phyloP scores from a whole-genome alignment of 352 stramenopile species.

The Globisporangium okanoganense region DNA sequence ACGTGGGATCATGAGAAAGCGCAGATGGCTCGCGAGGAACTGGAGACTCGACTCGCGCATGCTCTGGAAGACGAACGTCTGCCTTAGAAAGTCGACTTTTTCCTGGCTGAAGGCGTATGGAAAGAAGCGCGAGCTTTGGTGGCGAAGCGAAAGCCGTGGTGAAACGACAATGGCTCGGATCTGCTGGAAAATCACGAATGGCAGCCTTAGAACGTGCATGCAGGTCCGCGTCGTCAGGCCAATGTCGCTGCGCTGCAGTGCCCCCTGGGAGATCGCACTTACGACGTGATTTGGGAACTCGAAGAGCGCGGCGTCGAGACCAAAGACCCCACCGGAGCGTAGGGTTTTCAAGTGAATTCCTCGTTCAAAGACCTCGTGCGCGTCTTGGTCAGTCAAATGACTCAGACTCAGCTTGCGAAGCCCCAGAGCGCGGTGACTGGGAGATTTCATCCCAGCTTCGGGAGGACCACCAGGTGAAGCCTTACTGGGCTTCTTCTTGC shows the following conservation, averaged over 20 bases:
- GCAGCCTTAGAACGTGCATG: conserved; percentile 36
- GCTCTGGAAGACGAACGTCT: conserved; percentile 1
- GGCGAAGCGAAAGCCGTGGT: background rate
- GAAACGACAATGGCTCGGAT: conserved; percentile 18
- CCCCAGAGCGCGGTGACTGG: background rate
- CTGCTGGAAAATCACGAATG: conserved; percentile 25
- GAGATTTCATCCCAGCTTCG: background rate
- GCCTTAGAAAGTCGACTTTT: background rate
- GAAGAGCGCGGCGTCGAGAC: conserved; percentile 43
- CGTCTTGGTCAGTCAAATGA: background rate
- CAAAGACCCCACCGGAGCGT: conserved; percentile 35
- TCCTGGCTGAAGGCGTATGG: conserved; percentile 8
- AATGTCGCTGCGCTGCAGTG: conserved; percentile 42
- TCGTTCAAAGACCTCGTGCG: background rate
- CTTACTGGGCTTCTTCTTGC: background rate
- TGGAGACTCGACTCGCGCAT: background rate
- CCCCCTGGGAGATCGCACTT: conserved; percentile 31
- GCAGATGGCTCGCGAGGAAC: conserved; percentile 1
- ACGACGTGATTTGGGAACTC: conserved; percentile 30
- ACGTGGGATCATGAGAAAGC: background rate
- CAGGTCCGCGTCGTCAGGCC: conserved; percentile 31
- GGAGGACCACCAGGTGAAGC: conserved; percentile 1
- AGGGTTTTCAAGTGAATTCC: conserved; percentile 29
- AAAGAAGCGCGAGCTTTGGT: conserved; percentile 11
- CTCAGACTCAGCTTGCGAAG: conserved; percentile 8